phyloP scores from a whole-genome alignment of 2,329 filamentous ascomycete species.

The Pseudonectria foliicola region DNA sequence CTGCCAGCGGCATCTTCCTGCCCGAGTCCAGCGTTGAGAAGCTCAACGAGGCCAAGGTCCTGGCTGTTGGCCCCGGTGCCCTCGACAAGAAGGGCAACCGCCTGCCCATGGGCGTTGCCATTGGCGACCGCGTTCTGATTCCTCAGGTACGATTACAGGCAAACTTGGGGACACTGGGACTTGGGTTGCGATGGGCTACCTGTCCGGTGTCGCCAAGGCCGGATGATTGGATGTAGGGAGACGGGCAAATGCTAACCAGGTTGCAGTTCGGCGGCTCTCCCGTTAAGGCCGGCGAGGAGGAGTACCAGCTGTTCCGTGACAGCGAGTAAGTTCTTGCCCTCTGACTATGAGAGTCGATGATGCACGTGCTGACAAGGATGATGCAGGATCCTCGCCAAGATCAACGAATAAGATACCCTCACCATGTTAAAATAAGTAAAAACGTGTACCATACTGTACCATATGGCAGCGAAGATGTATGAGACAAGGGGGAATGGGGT shows the following conservation, averaged over 20 bases:
- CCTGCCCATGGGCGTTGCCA: slow-evolving; percentile 70
- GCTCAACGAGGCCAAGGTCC: slow-evolving; percentile 92
- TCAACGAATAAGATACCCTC: slow-evolving; percentile 68
- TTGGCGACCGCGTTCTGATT: slow-evolving; percentile 91
- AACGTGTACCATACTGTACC: slow-evolving; percentile 31
- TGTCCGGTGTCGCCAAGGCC: background rate
- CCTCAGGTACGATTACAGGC: slow-evolving; percentile 59
- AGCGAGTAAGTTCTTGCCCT: slow-evolving; percentile 69
- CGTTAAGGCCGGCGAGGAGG: slow-evolving; percentile 95
- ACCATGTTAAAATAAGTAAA: slow-evolving; percentile 8
- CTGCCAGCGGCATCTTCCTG: slow-evolving; percentile 93
- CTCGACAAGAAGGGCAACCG: slow-evolving; percentile 86
- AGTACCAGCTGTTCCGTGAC: slow-evolving; percentile 93
- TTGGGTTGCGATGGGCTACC: slow-evolving; percentile 20
- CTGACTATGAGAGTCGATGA: background rate
- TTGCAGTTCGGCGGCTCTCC: slow-evolving; percentile 82
- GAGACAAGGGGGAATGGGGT: slow-evolving; percentile 8
- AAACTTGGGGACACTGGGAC: background rate
- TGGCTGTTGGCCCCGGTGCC: slow-evolving; percentile 87
- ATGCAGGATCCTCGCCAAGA: slow-evolving; percentile 88
- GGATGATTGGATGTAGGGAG: background rate
- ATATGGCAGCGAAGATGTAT: slow-evolving; percentile 20
- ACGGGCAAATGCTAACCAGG: slow-evolving; percentile 19
- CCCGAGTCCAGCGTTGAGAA: slow-evolving; percentile 97
- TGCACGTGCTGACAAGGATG: slow-evolving; percentile 9